Conservation (phyloP, 2,329 filamentous ascomycete species). For the Emergomyces orientalis region DNA sequence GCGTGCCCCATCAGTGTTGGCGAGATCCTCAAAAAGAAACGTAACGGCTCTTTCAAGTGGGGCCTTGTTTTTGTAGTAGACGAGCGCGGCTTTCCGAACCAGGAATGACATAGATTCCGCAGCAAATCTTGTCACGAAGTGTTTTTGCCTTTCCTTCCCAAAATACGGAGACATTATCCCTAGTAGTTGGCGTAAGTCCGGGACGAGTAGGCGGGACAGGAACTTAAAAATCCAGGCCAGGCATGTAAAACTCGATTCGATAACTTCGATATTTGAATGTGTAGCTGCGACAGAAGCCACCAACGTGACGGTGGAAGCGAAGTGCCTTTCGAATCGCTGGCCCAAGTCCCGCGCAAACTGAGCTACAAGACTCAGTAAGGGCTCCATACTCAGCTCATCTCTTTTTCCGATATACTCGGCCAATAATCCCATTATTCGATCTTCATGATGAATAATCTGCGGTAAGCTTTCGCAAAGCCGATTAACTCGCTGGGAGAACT, state of each 20-base stretch:
- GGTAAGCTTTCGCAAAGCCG: slow-evolving; percentile 81
- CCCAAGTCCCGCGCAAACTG: slow-evolving; percentile 94
- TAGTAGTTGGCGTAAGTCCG: slow-evolving; percentile 75
- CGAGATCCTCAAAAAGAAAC: slow-evolving; percentile 62
- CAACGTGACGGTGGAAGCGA: slow-evolving; percentile 62
- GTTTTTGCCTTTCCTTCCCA: slow-evolving; percentile 70
- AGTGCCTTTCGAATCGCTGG: slow-evolving; percentile 78
- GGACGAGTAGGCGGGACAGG: slow-evolving; percentile 73
- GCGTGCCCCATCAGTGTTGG: slow-evolving; percentile 25
- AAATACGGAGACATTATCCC: slow-evolving; percentile 75
- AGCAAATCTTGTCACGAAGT: slow-evolving; percentile 82
- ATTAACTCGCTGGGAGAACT: slow-evolving; percentile 64
- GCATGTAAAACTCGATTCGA: slow-evolving; percentile 94
- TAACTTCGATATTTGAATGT: slow-evolving; percentile 72
- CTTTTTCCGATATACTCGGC: slow-evolving; percentile 65
- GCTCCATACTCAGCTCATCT: slow-evolving; percentile 73
- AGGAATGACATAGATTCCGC: slow-evolving; percentile 93
- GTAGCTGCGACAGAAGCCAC: slow-evolving; percentile 70
- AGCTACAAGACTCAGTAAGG: slow-evolving; percentile 75
- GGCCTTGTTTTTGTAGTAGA: slow-evolving; percentile 60
- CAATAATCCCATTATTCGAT: slow-evolving; percentile 70
- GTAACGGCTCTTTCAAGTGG: slow-evolving; percentile 62
- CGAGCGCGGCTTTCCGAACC: slow-evolving; percentile 73
- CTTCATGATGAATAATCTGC: slow-evolving; percentile 84
- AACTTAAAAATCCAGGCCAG: slow-evolving; percentile 97